Evolutionary conservation across 768 basidiomycete genomes (phyloP).

Genomic region (Hygrophoropsis aurantiaca): DNA sequence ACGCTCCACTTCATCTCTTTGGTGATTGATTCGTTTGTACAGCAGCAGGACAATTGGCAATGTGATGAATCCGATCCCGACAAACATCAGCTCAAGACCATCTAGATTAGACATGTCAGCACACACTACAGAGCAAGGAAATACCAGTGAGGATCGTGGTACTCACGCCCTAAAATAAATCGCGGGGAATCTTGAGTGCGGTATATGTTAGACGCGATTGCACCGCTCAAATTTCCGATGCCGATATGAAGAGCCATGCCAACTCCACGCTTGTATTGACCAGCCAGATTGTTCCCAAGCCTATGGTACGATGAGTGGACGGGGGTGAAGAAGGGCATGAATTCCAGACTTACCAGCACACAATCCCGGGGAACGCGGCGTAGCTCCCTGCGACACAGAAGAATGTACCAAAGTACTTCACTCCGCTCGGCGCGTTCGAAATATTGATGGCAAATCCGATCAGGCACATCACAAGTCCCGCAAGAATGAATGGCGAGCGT

Average conservation of each 20-base stretch:
- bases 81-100: conserved; percentile 64
- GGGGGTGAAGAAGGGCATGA: no score
- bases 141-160: no score
- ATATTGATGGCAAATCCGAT: conserved; percentile 65
- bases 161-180: conserved; percentile 63
- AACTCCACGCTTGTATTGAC: conserved; percentile 6
- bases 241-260: conserved; percentile 13
- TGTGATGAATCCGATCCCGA: conserved; percentile 59
- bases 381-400: conserved; percentile 60
- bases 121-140: conserved; percentile 19
- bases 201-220: conserved; percentile 65
- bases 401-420: conserved; percentile 71
- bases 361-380: conserved; percentile 54
- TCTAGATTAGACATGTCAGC: conserved; percentile 34
- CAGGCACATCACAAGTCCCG: conserved; percentile 47
- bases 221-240: conserved; percentile 62
- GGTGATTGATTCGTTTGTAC: conserved; percentile 57
- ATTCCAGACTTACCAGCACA: conserved; percentile 63
- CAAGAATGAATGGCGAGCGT: conserved; percentile 59
- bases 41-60: conserved; percentile 46
- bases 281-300: conserved; percentile 13
- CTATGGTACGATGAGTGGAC: conserved; percentile 1
- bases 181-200: conserved; percentile 57
- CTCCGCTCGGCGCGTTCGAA: conserved; percentile 45
- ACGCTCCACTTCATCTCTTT: conserved; percentile 38